Evolutionary conservation across 1,139 yeast species (phyloP).

Genomic region (Chernovozyma sophiae-reginae): DNA sequence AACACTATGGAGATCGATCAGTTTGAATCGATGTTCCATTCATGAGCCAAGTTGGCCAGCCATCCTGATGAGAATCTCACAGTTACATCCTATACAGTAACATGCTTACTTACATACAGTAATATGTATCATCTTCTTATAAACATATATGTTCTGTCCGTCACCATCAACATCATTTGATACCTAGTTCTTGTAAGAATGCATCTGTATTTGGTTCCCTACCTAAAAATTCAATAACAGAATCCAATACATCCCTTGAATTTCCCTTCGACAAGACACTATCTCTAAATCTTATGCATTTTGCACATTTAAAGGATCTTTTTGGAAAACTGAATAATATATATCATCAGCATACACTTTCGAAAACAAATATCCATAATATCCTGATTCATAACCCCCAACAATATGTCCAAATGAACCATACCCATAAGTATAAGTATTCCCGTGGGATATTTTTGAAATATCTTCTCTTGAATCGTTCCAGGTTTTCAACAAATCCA

Average conservation of each 20-base stretch:
- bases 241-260: slow-evolving; percentile 61
- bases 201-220: slow-evolving; percentile 61
- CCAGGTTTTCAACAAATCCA: slow-evolving; percentile 58
- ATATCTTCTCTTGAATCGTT: slow-evolving; percentile 57
- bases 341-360: slow-evolving; percentile 84
- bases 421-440: slow-evolving; percentile 56
- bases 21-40: no score
- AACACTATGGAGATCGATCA: no score
- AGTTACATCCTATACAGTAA: no score
- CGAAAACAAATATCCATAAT: slow-evolving; percentile 84
- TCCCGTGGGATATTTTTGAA: slow-evolving; percentile 54
- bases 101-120: no score
- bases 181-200: slow-evolving; percentile 49
- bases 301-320: slow-evolving; percentile 60
- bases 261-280: slow-evolving; percentile 71
- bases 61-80: no score
- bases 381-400: slow-evolving; percentile 84
- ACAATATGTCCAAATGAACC: slow-evolving; percentile 79
- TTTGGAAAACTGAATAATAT: slow-evolving; percentile 65
- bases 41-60: no score
- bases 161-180: background rate
- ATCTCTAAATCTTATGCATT: slow-evolving; percentile 64
- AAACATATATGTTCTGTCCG: no score
- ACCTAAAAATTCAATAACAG: slow-evolving; percentile 64
- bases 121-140: no score